Percentiles rank a stretch among this genome's conserved stretches.
Conservation (phyloP, 2,329 filamentous ascomycete species). For the Aspergillus sp. region DNA sequence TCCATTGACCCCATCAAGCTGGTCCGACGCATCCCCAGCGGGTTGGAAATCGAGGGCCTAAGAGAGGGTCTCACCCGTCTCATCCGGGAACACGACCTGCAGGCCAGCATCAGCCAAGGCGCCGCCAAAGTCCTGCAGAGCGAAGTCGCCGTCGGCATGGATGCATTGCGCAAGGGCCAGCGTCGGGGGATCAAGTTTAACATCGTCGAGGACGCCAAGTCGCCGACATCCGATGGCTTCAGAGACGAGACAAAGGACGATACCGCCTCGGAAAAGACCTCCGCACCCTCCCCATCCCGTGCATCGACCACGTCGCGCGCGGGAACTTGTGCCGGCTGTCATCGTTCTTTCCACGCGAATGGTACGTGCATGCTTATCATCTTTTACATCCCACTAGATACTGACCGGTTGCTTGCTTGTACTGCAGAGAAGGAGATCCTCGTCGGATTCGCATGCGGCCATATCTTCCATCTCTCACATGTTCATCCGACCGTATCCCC, state of each 20-base stretch:
- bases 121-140: slow-evolving; percentile 82
- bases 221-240: background rate
- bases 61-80: slow-evolving; percentile 85
- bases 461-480: slow-evolving; percentile 64
- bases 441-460: slow-evolving; percentile 66
- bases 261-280: slow-evolving; percentile 14
- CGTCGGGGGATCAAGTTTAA: slow-evolving; percentile 87
- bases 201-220: slow-evolving; percentile 46
- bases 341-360: slow-evolving; percentile 35
- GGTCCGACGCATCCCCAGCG: slow-evolving; percentile 85
- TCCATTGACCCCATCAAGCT: slow-evolving; percentile 89
- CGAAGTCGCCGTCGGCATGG: slow-evolving; percentile 83
- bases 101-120: slow-evolving; percentile 85
- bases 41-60: slow-evolving; percentile 86
- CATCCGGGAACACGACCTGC: slow-evolving; percentile 93
- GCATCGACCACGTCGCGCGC: slow-evolving; percentile 11
- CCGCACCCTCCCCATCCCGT: slow-evolving; percentile 6
- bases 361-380: slow-evolving; percentile 25
- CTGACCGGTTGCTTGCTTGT: background rate
- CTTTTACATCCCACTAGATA: background rate
- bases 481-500: slow-evolving; percentile 46
- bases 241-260: slow-evolving; percentile 8
- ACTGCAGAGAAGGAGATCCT: slow-evolving; percentile 53
- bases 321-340: slow-evolving; percentile 39
- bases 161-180: slow-evolving; percentile 73